These are phyloP conservation scores for Chrysanthemum makinoi DNA, from an alignment of 129 eudicot genomes.

Conservation along the genomic window DNA sequence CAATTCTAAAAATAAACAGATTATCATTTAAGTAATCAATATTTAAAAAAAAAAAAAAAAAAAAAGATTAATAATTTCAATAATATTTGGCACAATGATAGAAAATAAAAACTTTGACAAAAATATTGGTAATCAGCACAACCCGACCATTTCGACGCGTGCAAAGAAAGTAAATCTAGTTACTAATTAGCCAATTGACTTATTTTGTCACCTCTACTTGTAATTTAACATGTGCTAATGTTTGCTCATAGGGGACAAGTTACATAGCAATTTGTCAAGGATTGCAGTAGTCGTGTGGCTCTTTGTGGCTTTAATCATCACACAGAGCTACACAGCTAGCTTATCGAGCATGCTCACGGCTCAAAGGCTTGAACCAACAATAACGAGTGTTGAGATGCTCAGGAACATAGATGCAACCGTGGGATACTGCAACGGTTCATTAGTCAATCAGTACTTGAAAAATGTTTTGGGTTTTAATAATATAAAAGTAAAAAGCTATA, in stretches of 20 bases:
- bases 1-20: too few species aligned
- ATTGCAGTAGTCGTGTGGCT: slow-evolving; percentile 53
- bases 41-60: too few species aligned
- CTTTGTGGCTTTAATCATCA: slow-evolving; percentile 46
- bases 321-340: slow-evolving; percentile 65
- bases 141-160: too few species aligned
- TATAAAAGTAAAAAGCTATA: slow-evolving; percentile 32
- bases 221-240: not conserved
- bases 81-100: too few species aligned
- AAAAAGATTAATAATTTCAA: too few species aligned
- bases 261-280: slow-evolving; percentile 51
- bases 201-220: not conserved
- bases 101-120: too few species aligned
- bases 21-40: too few species aligned
- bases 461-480: slow-evolving; percentile 31
- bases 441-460: slow-evolving; percentile 29
- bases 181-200: not conserved
- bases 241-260: slow-evolving; percentile 36
- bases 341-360: slow-evolving; percentile 61
- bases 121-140: too few species aligned
- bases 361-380: slow-evolving; percentile 40
- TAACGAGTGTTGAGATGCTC: slow-evolving; percentile 35
- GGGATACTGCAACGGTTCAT: slow-evolving; percentile 40
- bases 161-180: too few species aligned
- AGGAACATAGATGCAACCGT: slow-evolving; percentile 35